Conservation (phyloP, 768 basidiomycete species). For the Mycena polygramma region DNA sequence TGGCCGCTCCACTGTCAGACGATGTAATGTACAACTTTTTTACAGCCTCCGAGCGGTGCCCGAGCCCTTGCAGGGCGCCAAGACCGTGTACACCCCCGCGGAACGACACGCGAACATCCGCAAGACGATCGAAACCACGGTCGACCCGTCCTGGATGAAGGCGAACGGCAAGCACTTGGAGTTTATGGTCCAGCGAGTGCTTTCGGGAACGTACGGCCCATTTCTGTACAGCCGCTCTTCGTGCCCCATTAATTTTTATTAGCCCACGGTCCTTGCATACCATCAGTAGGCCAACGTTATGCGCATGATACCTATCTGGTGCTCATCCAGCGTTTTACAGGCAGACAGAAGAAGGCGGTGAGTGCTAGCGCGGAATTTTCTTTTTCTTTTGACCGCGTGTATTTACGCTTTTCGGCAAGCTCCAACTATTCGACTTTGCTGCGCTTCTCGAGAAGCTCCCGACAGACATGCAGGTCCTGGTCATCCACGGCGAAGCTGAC, state of each 20-base stretch:
- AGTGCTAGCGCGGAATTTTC: neutral
- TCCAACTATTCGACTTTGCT: constrained; percentile 49
- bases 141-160: constrained; percentile 30
- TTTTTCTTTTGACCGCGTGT: neutral
- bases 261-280: constrained; percentile 33
- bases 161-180: constrained; percentile 21
- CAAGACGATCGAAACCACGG: constrained; percentile 27
- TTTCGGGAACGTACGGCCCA: constrained; percentile 24
- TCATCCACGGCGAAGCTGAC: constrained; percentile 58
- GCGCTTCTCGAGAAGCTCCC: constrained; percentile 46
- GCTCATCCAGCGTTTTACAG: constrained; percentile 19
- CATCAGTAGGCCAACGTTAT: constrained; percentile 26
- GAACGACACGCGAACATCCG: constrained; percentile 29
- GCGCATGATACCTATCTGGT: neutral
- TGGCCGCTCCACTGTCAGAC: neutral
- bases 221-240: neutral
- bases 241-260: neutral
- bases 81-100: constrained; percentile 11
- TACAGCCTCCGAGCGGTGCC: constrained; percentile 22
- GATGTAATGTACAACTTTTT: neutral
- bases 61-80: constrained; percentile 3
- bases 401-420: constrained; percentile 33
- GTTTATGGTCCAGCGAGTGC: constrained; percentile 30
- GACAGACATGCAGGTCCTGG: constrained; percentile 49
- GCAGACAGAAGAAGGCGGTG: constrained; percentile 37